phyloP scores from a whole-genome alignment of 805 yeast genomes.

The Metschnikowia aberdeeniae region DNA sequence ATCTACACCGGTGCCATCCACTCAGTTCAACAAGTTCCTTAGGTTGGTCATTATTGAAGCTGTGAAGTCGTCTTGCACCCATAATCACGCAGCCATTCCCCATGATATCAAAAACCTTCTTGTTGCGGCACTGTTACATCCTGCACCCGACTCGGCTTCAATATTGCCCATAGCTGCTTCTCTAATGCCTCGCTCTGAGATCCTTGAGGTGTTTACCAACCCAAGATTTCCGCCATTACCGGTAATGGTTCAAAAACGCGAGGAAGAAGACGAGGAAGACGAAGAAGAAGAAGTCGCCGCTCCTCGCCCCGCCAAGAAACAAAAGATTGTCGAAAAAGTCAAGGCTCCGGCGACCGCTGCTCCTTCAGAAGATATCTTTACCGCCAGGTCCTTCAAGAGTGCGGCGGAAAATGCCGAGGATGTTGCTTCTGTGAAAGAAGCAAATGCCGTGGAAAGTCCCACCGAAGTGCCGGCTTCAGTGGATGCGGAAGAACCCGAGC shows the following conservation, averaged over 20 bases:
- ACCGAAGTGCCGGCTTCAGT: not conserved
- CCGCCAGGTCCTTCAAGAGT: constrained; percentile 3
- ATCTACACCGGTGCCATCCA: constrained; percentile 52
- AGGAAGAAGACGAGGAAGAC: constrained; percentile 5
- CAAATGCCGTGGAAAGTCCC: constrained; percentile 5
- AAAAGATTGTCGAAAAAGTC: not conserved
- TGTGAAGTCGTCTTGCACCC: constrained; percentile 24
- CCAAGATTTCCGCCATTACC: constrained; percentile 66
- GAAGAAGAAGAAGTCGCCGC: constrained; percentile 6
- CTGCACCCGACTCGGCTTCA: constrained; percentile 61
- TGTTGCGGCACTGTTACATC: constrained; percentile 58
- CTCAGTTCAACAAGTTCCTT: constrained; percentile 57
- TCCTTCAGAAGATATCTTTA: constrained; percentile 4
- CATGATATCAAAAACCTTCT: constrained; percentile 36
- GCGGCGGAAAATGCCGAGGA: constrained; percentile 3
- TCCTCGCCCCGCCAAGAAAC: constrained; percentile 1
- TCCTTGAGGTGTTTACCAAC: constrained; percentile 58
- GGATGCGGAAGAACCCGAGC: not conserved
- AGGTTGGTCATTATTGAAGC: constrained; percentile 35
- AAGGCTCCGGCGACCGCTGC: not conserved
- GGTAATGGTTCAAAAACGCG: not conserved
- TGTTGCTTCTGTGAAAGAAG: constrained; percentile 6
- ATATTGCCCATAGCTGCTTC: constrained; percentile 66
- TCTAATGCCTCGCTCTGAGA: constrained; percentile 46
- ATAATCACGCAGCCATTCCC: constrained; percentile 23